Evolutionary conservation across 2,329 filamentous ascomycete species (phyloP), one percentile per base, ranked within the genome.

Genomic region (Cladosporium sp.): DNA sequence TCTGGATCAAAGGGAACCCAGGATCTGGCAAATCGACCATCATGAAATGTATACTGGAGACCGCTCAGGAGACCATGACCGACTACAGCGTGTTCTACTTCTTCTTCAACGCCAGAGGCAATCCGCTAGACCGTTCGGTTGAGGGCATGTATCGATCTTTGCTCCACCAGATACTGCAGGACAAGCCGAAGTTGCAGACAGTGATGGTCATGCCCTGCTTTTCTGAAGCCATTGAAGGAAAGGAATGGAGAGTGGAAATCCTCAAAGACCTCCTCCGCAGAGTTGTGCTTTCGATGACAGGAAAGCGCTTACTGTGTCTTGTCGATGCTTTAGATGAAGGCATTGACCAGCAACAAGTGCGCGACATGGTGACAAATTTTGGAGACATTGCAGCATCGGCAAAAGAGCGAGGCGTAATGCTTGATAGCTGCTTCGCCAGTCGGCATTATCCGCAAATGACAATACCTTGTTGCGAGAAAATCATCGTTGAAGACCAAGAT

Each of bases 21-120:
- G 69, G 67, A 4, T 57, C 66, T 4, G 69, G 68, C 62, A 69
- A 51, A 59, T 71, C 55, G 12, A 75, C 69, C 0, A 48, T 74
- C 3, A 65, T 67, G 57, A 69, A 66, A 45, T 59, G 51, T 46
- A 41, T 51, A 3, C 38, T 54, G 18, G 27, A 32, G 27, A 22
- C 32, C n/a, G 6, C 20, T 4, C 5, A 54, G 16, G 53, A 43
- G 15, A 60, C 56, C 19, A 11, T 6, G 5, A 18, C 41, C 2
- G 52, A 58, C 13, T 48, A 52, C 1, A 36, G 63, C 0, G 54
- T 71, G 0, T 48, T 74, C 1, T 71, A 68, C 0, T 78, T 76
- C 57, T 78, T 77, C 63, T 78, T 78, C 64, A 72, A 77, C 49
- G 73, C 73, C 0, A 59, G 72, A 49, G 75, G 73, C 0, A 60